Evolutionary conservation across 2,329 filamentous ascomycete genomes (phyloP), one percentile per base, ranked within the genome.

Genomic region (Pseudonectria foliicola): DNA sequence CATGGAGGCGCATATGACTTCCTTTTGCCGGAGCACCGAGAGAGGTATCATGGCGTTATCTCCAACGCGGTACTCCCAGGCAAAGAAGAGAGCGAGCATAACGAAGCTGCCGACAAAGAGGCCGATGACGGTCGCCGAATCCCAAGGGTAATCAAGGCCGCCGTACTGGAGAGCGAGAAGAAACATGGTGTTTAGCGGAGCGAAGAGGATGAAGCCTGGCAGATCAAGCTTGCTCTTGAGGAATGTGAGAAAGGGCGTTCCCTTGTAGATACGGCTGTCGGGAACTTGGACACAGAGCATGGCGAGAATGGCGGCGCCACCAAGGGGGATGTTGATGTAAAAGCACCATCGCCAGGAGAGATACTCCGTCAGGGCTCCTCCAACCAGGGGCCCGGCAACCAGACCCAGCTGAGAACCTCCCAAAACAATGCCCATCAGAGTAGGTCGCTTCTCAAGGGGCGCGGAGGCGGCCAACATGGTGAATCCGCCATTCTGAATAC

Each of bases 141-240:
- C 55, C 71, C 70, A 75, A 1, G 67, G 31, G 36, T 67, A 63
- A 31, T 61, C 46, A 13, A 58, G 53, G 4, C 72, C 71, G 7
- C 70, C 71, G 61, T 66, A 75, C 42, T 74, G 64, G 15, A 75
- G 57, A 3, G 67, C 71, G 1, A 76, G 56, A n/a, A 75, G 54
- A 15, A 73, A 52, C 48, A 63, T 67, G 33, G 73, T 54, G 10
- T 71, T 59, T 6, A 62, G 59, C 1, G 70, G 67, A 2, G 68
- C 57, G 38, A 73, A 60, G 31, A 71, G 45, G 5, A 46, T 40
- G 10, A 65, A 63, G 16, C 71, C 70, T 1, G 61, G 36, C 4
- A 69, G 45, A 43, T 75, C 71, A 33, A 74, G 54, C 34, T 64
- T 54, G 5, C 38, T 41, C 12, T 33, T 38, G 7, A 52, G 24